Evolutionary conservation across 1,284 basidiomycete species (phyloP).

Genomic region (Pseudozyma hubeiensis): DNA sequence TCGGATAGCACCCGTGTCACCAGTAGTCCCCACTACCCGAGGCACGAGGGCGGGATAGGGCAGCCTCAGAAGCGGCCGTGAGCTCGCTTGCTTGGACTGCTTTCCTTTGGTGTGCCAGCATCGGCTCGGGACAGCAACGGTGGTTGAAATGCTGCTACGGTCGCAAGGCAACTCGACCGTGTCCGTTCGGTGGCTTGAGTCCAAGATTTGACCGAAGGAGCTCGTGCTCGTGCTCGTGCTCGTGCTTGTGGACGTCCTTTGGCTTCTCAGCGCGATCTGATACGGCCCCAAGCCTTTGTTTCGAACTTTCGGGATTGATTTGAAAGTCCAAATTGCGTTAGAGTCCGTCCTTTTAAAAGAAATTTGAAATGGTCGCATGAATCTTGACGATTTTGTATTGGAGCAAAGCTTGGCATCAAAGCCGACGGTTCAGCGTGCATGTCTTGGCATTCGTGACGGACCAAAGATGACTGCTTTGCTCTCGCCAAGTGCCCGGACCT

Average conservation of each 20-base stretch:
- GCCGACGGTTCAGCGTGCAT: constrained; percentile 41
- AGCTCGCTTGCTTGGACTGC: background rate
- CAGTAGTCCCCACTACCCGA: constrained; percentile 1
- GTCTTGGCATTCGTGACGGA: constrained; percentile 34
- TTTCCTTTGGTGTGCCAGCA: too few relatives aligned
- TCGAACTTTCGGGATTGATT: too few relatives aligned
- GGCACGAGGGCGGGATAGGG: constrained; percentile 31
- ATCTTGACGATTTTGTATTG: background rate
- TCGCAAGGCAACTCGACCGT: too few relatives aligned
- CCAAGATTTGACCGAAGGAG: background rate
- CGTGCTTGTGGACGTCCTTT: too few relatives aligned
- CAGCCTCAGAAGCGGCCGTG: constrained; percentile 19
- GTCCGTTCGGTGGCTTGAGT: too few relatives aligned
- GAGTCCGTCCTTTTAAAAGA: constrained; percentile 1
- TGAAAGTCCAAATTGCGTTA: too few relatives aligned
- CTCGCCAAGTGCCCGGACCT: constrained; percentile 19
- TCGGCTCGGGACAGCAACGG: too few relatives aligned
- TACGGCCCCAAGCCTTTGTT: too few relatives aligned
- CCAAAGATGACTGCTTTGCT: constrained; percentile 4
- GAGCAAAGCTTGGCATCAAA: constrained; percentile 29
- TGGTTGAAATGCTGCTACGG: too few relatives aligned
- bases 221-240: background rate
- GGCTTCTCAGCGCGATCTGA: too few relatives aligned
- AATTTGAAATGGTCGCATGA: background rate
- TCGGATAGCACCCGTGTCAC: too few relatives aligned